Evolutionary conservation across 768 basidiomycete species (phyloP), one percentile per base, ranked within the genome.

Genomic region (Pulveroboletus sp.): DNA sequence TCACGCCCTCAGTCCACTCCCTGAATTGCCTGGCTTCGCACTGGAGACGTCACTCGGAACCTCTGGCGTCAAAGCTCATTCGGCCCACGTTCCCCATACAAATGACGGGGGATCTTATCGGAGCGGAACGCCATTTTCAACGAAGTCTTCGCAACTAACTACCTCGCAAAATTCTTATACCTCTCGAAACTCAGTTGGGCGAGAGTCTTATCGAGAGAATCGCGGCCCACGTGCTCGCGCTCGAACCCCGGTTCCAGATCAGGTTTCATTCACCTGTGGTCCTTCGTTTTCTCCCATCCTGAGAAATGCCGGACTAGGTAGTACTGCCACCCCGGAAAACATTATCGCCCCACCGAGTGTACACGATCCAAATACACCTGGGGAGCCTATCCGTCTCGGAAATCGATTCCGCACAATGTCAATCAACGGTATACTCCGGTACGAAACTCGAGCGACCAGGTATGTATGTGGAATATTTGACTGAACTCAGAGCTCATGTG

Each of bases 151-250:
- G 5, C 47, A 32, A 35, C 3, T 10, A 5, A 59, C 62, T 3
- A 8, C 39, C 24, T 61, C 64, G 8, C 54, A 35, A 28, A 46
- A n/a, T 10, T 62, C 64, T 4, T 28, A 0, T 15, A 39, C 36
- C 43, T 57, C 61, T 51, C 36, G 35, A 46, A 46, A 24, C 17
- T 63, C 65, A 3, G 18, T n/a, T 18, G 65, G 61, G 9, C 61
- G 61, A 30, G 43, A 51, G 1, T 61, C 64, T 15, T 62, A 61
- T 43, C 61, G 59, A 40, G 49, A 38, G 8, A 47, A 66, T 37
- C 56, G 2, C 21, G 66, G 59, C 7, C 47, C 53, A 14, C 31
- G 47, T 31, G 45, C 59, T 26, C 54, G 46, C 17, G 28, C 26
- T 38, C 57, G 54, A 31, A 52, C 47, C 0, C 55, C 63, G n/a